phyloP scores from a whole-genome alignment of 495 filamentous ascomycete species.

The Hapsidospora chrysogenum region DNA sequence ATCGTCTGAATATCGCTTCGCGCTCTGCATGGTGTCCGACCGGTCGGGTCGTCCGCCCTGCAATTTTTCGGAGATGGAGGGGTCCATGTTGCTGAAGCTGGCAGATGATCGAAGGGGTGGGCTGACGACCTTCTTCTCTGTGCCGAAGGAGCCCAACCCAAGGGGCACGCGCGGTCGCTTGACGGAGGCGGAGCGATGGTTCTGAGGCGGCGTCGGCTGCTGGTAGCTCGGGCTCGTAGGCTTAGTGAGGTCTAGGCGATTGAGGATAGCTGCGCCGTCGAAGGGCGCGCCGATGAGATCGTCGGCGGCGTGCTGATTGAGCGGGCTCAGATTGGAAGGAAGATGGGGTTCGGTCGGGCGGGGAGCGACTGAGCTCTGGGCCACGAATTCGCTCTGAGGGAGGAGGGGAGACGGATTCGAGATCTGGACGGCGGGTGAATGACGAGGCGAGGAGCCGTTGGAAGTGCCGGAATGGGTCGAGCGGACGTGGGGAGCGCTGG shows the following conservation, averaged over 20 bases:
- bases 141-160: not conserved
- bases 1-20: constrained; percentile 82
- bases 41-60: constrained; percentile 34
- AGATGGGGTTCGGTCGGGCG: constrained; percentile 6
- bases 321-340: constrained; percentile 7
- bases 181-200: too few species aligned
- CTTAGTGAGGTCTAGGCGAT: constrained; percentile 46
- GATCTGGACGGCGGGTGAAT: constrained; percentile 8
- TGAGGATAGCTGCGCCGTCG: constrained; percentile 52
- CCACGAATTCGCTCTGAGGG: constrained; percentile 15
- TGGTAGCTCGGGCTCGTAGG: constrained; percentile 3
- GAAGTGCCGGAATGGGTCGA: constrained; percentile 22
- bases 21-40: constrained; percentile 32
- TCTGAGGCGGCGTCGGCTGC: constrained; percentile 21
- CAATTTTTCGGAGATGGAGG: constrained; percentile 30
- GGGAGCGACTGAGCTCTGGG: constrained; percentile 24
- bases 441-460: constrained; percentile 26
- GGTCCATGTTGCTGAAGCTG: constrained; percentile 51
- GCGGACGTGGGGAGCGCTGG: constrained; percentile 42
- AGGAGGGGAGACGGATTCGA: constrained; percentile 19
- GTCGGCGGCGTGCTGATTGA: constrained; percentile 34
- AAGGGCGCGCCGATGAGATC: constrained; percentile 55
- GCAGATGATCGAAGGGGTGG: constrained; percentile 59
- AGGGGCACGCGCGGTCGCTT: constrained; percentile 14
- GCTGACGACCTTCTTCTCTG: constrained; percentile 37